A percentile compares a stretch with the other conserved stretches of the same genome.
Conservation (phyloP, 169 alveolate species). For the Cryptosporidium ubiquitum region DNA sequence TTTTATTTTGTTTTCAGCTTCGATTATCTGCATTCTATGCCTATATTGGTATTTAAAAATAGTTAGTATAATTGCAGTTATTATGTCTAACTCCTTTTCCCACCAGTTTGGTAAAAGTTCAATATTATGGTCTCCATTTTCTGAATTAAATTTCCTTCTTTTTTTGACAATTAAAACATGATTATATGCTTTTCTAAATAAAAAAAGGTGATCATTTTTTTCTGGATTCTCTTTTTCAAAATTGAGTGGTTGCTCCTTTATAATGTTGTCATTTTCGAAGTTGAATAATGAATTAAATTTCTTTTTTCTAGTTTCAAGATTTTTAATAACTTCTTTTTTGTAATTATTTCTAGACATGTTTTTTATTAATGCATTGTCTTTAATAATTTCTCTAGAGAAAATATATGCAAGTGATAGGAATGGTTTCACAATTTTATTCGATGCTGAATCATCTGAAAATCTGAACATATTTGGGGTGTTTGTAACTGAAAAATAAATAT, state of each 20-base stretch:
- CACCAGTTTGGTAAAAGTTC: slow-evolving; percentile 73
- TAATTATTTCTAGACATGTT: neutral
- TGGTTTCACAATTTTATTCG: slow-evolving; percentile 27
- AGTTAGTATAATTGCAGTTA: slow-evolving; percentile 62
- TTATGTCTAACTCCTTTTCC: slow-evolving; percentile 64
- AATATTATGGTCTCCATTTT: slow-evolving; percentile 55
- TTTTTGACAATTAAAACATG: slow-evolving; percentile 31
- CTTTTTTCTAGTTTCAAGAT: neutral
- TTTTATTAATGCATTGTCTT: slow-evolving; percentile 12
- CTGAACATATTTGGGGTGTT: slow-evolving; percentile 41
- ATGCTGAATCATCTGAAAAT: slow-evolving; percentile 4
- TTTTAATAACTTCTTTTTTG: neutral
- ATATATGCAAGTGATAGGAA: slow-evolving; percentile 34
- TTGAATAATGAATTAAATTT: neutral
- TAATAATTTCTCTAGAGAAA: slow-evolving; percentile 41
- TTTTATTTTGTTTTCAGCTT: slow-evolving; percentile 25
- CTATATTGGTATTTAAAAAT: slow-evolving; percentile 54
- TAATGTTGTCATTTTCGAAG: neutral
- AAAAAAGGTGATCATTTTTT: neutral
- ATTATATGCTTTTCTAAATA: slow-evolving; percentile 45
- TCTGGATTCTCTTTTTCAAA: neutral
- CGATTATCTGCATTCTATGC: slow-evolving; percentile 20
- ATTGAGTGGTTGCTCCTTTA: neutral
- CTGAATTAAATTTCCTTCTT: slow-evolving; percentile 56
- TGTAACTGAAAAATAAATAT: neutral